phyloP scores from a whole-genome alignment of 2,329 filamentous ascomycete species.

The Camptophora hylomeconis region DNA sequence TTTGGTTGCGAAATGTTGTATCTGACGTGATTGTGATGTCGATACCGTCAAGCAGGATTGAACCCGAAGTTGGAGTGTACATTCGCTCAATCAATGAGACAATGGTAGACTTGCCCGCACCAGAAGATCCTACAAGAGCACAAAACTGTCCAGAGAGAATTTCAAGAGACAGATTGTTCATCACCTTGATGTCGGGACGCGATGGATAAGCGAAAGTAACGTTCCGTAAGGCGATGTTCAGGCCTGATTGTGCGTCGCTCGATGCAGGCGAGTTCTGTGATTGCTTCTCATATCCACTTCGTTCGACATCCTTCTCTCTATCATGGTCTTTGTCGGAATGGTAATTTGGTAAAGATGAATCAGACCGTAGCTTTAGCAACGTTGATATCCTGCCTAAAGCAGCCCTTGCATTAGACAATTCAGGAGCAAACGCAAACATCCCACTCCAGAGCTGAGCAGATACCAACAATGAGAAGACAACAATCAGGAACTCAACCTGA shows the following conservation, averaged over 20 bases:
- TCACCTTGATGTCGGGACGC: constrained; percentile 36
- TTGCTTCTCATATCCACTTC: constrained; percentile 7
- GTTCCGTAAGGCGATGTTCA: constrained; percentile 40
- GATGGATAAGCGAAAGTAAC: constrained; percentile 55
- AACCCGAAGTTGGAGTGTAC: constrained; percentile 72
- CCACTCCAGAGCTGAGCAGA: constrained; percentile 62
- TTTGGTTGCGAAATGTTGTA: constrained; percentile 67
- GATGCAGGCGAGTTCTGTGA: constrained; percentile 20
- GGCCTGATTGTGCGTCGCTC: constrained; percentile 38
- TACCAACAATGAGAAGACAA: constrained; percentile 57
- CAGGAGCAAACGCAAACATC: constrained; percentile 62
- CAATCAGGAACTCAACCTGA: constrained; percentile 60
- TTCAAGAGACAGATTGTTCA: constrained; percentile 43
- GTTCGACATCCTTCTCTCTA: constrained; percentile 19
- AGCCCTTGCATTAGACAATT: constrained; percentile 53
- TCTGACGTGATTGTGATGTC: constrained; percentile 71
- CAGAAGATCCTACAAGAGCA: constrained; percentile 79
- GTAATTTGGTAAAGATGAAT: constrained; percentile 14
- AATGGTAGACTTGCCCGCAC: constrained; percentile 86
- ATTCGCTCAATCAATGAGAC: constrained; percentile 85
- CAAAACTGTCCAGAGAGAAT: constrained; percentile 27
- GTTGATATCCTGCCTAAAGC: constrained; percentile 45
- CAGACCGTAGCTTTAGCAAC: constrained; percentile 26
- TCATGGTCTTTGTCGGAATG: constrained; percentile 10
- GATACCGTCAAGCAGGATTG: constrained; percentile 65